Percentiles rank a stretch among this genome's conserved stretches.
phyloP scores from a whole-genome alignment of 2,329 filamentous ascomycete species.

The Colletotrichum zoysiae region DNA sequence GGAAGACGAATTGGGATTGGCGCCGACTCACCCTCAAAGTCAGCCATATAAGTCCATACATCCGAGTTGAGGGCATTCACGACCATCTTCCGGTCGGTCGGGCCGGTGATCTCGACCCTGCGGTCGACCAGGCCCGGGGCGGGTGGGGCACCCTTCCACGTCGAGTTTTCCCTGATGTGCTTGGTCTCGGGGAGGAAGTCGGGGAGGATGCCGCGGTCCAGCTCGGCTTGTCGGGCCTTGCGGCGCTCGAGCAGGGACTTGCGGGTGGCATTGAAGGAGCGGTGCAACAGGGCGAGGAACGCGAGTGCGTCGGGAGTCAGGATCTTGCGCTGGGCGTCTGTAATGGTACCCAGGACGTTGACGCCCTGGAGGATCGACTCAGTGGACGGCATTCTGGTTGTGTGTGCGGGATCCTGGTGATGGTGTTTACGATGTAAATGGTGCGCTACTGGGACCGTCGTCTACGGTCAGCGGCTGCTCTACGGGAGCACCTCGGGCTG shows the following conservation, averaged over 20 bases:
- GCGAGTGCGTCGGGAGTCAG: slow-evolving; percentile 89
- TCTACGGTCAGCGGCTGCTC: slow-evolving; percentile 7
- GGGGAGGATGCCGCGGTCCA: slow-evolving; percentile 88
- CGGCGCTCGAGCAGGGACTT: slow-evolving; percentile 91
- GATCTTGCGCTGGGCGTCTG: slow-evolving; percentile 87
- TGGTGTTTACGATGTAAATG: slow-evolving; percentile 21
- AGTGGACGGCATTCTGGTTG: slow-evolving; percentile 71
- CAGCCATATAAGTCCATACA: slow-evolving; percentile 99
- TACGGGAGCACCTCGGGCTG: slow-evolving; percentile 1
- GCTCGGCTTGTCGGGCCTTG: slow-evolving; percentile 87
- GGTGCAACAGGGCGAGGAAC: slow-evolving; percentile 94
- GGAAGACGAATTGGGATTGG: background rate
- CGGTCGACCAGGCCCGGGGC: slow-evolving; percentile 94
- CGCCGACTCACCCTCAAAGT: slow-evolving; percentile 83
- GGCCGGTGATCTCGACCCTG: slow-evolving; percentile 96
- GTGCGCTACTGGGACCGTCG: background rate
- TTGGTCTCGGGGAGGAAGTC: slow-evolving; percentile 97
- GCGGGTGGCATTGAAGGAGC: slow-evolving; percentile 91
- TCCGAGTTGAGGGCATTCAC: slow-evolving; percentile 96
- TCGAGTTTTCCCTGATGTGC: slow-evolving; percentile 92
- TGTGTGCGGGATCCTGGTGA: background rate
- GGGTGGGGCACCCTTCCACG: slow-evolving; percentile 92
- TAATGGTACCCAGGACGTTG: slow-evolving; percentile 79
- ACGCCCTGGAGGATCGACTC: slow-evolving; percentile 68
- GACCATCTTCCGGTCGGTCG: slow-evolving; percentile 98